phyloP scores from a whole-genome alignment of 176 grass and related monocot species.

The Eragrostis nindensis region DNA sequence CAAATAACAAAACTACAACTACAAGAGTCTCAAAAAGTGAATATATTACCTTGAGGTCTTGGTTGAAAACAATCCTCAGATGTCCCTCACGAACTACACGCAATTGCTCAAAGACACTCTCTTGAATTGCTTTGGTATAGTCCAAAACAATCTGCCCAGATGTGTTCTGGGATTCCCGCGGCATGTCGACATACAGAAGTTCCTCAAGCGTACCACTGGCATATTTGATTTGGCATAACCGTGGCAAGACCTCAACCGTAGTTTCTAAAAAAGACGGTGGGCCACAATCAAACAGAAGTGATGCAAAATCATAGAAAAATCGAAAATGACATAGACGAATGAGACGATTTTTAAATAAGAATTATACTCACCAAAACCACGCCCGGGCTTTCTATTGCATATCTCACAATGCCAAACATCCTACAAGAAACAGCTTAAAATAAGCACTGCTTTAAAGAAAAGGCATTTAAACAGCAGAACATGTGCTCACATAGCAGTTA shows the following conservation, averaged over 20 bases:
- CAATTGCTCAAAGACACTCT: conserved; percentile 96
- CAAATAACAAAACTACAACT: conserved; percentile 20
- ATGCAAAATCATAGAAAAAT: conserved; percentile 10
- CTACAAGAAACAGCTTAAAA: conserved; percentile 52
- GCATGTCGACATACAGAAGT: conserved; percentile 98
- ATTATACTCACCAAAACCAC: conserved; percentile 84
- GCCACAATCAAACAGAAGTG: background rate
- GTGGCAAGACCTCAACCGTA: conserved; percentile 91
- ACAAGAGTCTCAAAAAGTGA: background rate
- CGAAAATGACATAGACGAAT: background rate
- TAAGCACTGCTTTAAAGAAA: background rate
- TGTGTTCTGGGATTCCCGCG: conserved; percentile 83
- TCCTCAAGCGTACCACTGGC: conserved; percentile 95
- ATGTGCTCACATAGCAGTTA: background rate
- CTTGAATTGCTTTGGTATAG: conserved; percentile 96
- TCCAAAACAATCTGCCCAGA: conserved; percentile 95
- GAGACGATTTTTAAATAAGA: background rate
- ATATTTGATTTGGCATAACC: conserved; percentile 97
- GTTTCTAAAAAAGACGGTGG: conserved; percentile 66
- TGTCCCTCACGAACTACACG: conserved; percentile 96
- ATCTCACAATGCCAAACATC: conserved; percentile 99
- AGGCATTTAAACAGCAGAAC: background rate
- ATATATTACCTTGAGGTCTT: conserved; percentile 87
- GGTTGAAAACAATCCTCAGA: conserved; percentile 96
- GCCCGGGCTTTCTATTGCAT: conserved; percentile 87